phyloP scores from a whole-genome alignment of 257 asterid species.

The Solanum pinnatisectum region DNA sequence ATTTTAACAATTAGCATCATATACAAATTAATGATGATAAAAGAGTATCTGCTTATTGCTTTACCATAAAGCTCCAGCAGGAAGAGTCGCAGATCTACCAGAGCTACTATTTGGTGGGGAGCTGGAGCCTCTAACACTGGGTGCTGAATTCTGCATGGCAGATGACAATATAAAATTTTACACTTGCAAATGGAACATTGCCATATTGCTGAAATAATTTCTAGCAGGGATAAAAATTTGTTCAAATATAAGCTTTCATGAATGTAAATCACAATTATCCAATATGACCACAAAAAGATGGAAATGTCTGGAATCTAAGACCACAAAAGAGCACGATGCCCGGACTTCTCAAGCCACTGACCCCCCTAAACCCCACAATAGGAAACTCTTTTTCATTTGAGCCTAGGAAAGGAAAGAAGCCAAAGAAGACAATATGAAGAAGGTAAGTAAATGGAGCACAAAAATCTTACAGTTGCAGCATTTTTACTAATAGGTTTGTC shows the following conservation, averaged over 20 bases:
- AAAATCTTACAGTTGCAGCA: slow-evolving; percentile 56
- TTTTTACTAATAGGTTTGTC: slow-evolving; percentile 52
- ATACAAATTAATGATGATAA: neutral
- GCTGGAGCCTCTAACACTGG: slow-evolving; percentile 21
- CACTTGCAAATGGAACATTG: neutral
- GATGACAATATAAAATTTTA: neutral
- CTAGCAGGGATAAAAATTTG: neutral
- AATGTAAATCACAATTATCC: neutral
- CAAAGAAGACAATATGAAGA: neutral
- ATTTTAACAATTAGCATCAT: neutral
- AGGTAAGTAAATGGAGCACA: neutral
- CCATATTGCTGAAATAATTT: neutral
- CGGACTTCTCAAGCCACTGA: neutral
- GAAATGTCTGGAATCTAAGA: neutral
- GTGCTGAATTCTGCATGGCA: slow-evolving; percentile 28
- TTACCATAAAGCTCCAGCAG: slow-evolving; percentile 94
- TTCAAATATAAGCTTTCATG: neutral
- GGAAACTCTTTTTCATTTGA: neutral
- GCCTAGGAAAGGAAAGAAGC: neutral
- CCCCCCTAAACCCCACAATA: neutral
- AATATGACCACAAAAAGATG: neutral
- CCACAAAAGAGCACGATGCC: neutral
- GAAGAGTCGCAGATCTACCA: slow-evolving; percentile 81
- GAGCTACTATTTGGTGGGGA: slow-evolving; percentile 82
- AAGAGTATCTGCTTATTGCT: neutral